Conservation (phyloP, 371 early-diverging fungal species). For the Phascolomyces articulosus region DNA sequence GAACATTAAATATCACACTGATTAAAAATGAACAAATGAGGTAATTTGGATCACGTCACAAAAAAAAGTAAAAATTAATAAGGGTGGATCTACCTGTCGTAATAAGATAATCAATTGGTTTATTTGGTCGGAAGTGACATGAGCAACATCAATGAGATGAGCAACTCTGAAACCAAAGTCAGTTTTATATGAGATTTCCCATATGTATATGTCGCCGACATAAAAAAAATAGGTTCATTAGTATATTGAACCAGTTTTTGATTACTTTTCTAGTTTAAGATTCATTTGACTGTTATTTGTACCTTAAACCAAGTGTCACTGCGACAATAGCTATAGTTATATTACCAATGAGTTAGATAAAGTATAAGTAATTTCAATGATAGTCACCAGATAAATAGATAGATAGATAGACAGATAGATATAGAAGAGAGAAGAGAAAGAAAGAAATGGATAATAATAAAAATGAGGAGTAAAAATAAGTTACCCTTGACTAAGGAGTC, state of each 20-base stretch:
- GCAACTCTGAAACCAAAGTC: slow-evolving; percentile 21
- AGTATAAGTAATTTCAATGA: no score
- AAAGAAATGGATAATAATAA: neutral
- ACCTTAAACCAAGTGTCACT: slow-evolving; percentile 15
- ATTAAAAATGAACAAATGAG: no score
- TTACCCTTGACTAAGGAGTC: slow-evolving; percentile 14
- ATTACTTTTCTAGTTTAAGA: neutral
- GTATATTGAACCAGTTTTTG: no score
- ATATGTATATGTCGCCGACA: neutral
- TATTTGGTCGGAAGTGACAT: slow-evolving; percentile 18
- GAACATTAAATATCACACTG: no score
- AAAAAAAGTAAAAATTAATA: no score
- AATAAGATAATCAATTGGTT: slow-evolving; percentile 12
- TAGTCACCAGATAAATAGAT: no score
- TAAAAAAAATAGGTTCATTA: neutral
- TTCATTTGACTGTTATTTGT: slow-evolving; percentile 1
- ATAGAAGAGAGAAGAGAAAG: neutral
- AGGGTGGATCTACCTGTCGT: slow-evolving; percentile 14
- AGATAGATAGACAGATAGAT: no score
- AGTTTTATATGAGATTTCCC: neutral
- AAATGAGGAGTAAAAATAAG: neutral
- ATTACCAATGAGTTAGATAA: no score
- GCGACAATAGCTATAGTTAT: neutral
- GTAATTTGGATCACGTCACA: no score
- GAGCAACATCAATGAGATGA: slow-evolving; percentile 31